phyloP scores from a whole-genome alignment of 192 early-diverging fungal genomes.

The Radiomyces spectabilis region DNA sequence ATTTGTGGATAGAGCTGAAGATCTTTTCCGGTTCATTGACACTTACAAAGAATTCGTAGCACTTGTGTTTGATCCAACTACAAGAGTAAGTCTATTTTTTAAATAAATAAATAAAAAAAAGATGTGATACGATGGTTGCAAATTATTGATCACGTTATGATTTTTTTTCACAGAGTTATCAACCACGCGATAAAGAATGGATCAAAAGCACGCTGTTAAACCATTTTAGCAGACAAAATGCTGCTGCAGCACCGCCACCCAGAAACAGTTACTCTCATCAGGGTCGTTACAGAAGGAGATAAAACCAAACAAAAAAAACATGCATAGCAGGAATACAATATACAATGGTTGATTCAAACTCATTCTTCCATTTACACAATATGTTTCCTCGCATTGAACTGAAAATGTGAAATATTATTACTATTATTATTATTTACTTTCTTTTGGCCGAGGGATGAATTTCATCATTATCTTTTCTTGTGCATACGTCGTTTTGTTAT shows the following conservation, averaged over 20 bases:
- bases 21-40: constrained; percentile 10
- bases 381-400: neutral
- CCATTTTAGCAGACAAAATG: no score
- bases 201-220: neutral
- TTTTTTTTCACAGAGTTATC: neutral
- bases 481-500: no score
- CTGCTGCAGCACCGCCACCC: no score
- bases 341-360: neutral
- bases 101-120: neutral
- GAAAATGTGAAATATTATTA: no score
- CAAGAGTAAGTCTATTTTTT: neutral
- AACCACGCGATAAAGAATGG: neutral
- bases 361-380: neutral
- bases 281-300: neutral
- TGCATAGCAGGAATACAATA: neutral
- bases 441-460: no score
- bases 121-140: neutral
- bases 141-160: neutral
- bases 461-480: no score
- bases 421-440: no score
- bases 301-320: neutral
- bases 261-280: neutral
- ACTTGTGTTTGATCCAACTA: neutral
- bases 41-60: constrained; percentile 10
- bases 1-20: constrained; percentile 5